Conservation (phyloP, 2,329 filamentous ascomycete species). For the Colletotrichum chlorophyti region DNA sequence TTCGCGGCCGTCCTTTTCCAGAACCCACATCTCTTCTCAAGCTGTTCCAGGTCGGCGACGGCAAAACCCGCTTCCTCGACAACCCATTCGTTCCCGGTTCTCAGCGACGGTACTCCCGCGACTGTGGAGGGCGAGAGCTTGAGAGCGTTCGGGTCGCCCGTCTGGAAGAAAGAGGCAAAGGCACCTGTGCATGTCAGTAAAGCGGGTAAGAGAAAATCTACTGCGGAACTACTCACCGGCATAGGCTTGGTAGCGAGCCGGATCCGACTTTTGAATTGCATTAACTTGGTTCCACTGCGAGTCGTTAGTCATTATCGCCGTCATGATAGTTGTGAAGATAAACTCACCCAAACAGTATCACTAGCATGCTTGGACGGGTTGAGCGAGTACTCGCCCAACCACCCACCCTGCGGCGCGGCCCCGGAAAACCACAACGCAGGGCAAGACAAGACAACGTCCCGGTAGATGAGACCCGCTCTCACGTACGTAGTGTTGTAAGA, state of each 20-base stretch:
- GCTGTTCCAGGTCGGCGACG: conserved; percentile 41
- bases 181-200: conserved; percentile 48
- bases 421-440: conserved; percentile 63
- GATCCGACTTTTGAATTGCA: conserved; percentile 56
- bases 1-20: conserved; percentile 55
- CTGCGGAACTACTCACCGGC: conserved; percentile 28
- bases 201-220: not conserved
- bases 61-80: conserved; percentile 53
- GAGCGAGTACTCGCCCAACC: conserved; percentile 66
- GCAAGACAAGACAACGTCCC: conserved; percentile 65
- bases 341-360: conserved; percentile 61
- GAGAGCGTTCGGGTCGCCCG: conserved; percentile 62
- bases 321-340: not conserved
- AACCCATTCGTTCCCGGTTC: conserved; percentile 55
- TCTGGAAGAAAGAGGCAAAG: conserved; percentile 66
- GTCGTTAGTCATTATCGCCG: not conserved
- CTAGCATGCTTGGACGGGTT: conserved; percentile 63
- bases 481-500: conserved; percentile 57
- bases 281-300: conserved; percentile 63
- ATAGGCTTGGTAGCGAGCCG: conserved; percentile 62
- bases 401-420: conserved; percentile 51
- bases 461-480: conserved; percentile 62
- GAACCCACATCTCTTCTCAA: conserved; percentile 58
- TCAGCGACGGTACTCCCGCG: conserved; percentile 51
- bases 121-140: conserved; percentile 56